A percentile compares a stretch with the other conserved stretches of the same genome.
phyloP scores from a whole-genome alignment of 768 basidiomycete genomes.

The Symmetrospora coprosmae region DNA sequence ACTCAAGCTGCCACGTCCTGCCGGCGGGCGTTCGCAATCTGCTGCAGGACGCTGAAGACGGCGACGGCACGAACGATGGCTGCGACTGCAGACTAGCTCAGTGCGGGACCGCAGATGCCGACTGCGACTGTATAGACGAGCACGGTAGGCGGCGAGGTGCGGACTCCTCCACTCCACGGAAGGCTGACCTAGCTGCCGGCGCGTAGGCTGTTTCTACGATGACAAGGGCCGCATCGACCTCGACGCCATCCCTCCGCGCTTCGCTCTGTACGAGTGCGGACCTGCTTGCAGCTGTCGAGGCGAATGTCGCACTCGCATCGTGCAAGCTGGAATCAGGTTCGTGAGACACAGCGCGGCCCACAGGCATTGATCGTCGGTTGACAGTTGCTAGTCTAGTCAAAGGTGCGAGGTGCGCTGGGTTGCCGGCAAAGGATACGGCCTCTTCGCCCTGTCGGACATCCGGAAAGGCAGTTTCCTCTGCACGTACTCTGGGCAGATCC shows the following conservation, averaged over 20 bases:
- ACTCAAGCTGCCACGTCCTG: background rate
- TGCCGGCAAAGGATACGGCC: slow-evolving; percentile 30
- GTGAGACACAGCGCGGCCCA: slow-evolving; percentile 30
- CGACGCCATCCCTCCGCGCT: slow-evolving; percentile 33
- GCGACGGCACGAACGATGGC: background rate
- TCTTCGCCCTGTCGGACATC: slow-evolving; percentile 25
- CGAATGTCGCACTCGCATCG: slow-evolving; percentile 31
- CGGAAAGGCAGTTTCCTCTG: slow-evolving; percentile 33
- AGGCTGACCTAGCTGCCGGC: background rate
- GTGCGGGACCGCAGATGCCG: background rate
- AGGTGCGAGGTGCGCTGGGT: background rate
- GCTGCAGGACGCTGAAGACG: background rate
- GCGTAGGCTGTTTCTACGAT: slow-evolving; percentile 3
- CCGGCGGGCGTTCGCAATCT: background rate
- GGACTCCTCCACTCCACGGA: background rate
- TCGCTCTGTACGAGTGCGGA: slow-evolving; percentile 37
- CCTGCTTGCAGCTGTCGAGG: slow-evolving; percentile 30
- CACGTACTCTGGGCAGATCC: slow-evolving; percentile 37
- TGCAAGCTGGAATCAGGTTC: too few relatives aligned
- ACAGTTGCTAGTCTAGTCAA: background rate
- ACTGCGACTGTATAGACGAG: slow-evolving; percentile 9
- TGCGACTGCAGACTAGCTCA: background rate
- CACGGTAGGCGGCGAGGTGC: background rate
- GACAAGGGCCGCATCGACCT: slow-evolving; percentile 23
- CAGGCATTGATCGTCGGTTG: background rate